Evolutionary conservation across 2,329 filamentous ascomycete species (phyloP).

Genomic region (Venturia aucupariae): DNA sequence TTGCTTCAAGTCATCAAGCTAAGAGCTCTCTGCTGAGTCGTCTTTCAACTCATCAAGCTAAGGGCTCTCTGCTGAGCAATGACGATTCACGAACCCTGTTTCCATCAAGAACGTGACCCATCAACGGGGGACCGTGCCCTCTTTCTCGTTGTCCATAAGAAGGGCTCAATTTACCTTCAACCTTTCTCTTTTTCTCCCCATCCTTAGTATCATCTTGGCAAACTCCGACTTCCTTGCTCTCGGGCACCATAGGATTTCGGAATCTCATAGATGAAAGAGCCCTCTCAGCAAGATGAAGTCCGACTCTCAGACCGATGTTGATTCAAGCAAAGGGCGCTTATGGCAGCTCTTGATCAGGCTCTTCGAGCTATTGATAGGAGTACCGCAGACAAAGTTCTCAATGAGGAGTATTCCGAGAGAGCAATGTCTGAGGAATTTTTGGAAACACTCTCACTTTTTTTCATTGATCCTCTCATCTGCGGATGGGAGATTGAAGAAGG

Average conservation of each 20-base stretch:
- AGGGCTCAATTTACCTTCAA: neutral
- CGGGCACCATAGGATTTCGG: neutral
- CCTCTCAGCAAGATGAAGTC: neutral
- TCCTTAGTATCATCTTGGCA: neutral
- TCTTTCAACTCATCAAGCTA: too few relatives aligned
- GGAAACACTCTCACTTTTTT: neutral
- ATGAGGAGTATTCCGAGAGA: neutral
- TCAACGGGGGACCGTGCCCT: neutral
- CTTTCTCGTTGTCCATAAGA: neutral
- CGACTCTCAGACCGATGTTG: neutral
- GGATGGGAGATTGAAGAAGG: constrained; percentile 3
- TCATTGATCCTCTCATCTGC: neutral
- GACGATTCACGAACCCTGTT: too few relatives aligned
- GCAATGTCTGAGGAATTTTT: neutral
- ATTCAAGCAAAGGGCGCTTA: neutral
- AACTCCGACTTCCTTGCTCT: too few relatives aligned
- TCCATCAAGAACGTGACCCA: too few relatives aligned
- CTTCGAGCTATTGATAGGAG: too few relatives aligned
- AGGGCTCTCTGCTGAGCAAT: too few relatives aligned
- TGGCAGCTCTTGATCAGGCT: neutral
- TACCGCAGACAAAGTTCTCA: too few relatives aligned
- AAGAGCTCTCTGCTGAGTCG: too few relatives aligned
- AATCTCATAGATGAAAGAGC: neutral
- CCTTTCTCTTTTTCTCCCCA: neutral
- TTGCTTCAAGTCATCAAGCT: too few relatives aligned